phyloP scores from a whole-genome alignment of 2,329 filamentous ascomycete genomes.

The Apiospora phragmitis region DNA sequence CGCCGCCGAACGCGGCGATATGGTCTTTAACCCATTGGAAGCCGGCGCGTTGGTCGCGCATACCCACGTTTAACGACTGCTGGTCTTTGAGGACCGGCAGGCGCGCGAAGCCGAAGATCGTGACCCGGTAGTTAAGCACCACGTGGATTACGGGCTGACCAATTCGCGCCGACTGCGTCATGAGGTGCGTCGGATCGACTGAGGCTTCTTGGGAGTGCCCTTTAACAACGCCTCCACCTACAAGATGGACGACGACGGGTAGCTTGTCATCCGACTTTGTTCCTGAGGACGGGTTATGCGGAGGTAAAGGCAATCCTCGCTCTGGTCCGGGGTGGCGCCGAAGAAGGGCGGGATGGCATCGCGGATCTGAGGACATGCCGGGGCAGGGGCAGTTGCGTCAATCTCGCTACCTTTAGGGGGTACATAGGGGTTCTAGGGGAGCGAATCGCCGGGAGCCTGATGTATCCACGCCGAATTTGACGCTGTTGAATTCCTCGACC shows the following conservation, averaged over 20 bases:
- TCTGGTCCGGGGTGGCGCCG: constrained; percentile 30
- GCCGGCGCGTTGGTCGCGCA: constrained; percentile 50
- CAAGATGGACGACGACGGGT: constrained; percentile 40
- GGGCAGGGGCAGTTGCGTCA: not conserved
- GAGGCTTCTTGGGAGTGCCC: constrained; percentile 40
- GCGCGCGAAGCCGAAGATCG: constrained; percentile 34
- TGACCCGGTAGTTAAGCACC: constrained; percentile 40
- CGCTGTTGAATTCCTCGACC: not conserved
- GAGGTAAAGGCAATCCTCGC: constrained; percentile 36
- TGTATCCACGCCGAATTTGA: not conserved
- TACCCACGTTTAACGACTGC: constrained; percentile 42
- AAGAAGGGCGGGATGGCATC: constrained; percentile 14
- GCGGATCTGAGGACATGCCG: not conserved
- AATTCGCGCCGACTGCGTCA: constrained; percentile 33
- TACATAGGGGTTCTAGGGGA: not conserved
- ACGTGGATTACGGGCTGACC: constrained; percentile 34
- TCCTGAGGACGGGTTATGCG: constrained; percentile 30
- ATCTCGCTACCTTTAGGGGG: not conserved
- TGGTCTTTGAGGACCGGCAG: constrained; percentile 26
- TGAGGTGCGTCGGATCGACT: constrained; percentile 38
- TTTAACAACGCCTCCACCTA: constrained; percentile 28
- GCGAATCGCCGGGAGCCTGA: not conserved
- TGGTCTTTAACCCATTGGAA: constrained; percentile 52
- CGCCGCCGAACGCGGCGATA: constrained; percentile 49
- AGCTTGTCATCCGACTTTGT: constrained; percentile 18